These are phyloP conservation scores for Moniliophthora roreri DNA, from an alignment of 1,284 basidiomycete genomes.

Conservation along the genomic window DNA sequence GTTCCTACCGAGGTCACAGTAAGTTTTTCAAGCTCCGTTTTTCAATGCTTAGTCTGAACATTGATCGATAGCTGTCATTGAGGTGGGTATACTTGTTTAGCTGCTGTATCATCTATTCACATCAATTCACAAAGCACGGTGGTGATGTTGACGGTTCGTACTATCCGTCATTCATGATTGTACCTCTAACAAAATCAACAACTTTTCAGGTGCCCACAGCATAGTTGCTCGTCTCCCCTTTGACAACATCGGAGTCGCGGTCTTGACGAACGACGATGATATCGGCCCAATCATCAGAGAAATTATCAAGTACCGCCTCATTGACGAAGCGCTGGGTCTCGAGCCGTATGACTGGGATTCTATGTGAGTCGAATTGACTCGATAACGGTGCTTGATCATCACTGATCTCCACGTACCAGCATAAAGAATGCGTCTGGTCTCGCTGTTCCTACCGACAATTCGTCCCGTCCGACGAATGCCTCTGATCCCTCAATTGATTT, in stretches of 20 bases:
- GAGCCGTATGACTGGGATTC: conserved; percentile 18
- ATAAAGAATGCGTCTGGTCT: not conserved
- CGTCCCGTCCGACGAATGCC: conserved; percentile 10
- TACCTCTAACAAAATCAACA: not conserved
- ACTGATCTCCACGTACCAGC: not conserved
- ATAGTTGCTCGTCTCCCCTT: conserved; percentile 21
- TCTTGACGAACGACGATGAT: conserved; percentile 9
- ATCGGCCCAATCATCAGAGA: not conserved
- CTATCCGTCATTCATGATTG: not conserved
- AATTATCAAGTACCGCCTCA: conserved; percentile 18
- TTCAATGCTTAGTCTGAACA: not conserved
- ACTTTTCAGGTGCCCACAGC: conserved; percentile 19
- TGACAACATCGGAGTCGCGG: conserved; percentile 21
- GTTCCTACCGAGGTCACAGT: conserved; percentile 24
- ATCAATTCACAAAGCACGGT: conserved; percentile 16
- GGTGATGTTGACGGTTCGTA: conserved; percentile 20
- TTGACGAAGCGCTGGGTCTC: conserved; percentile 18
- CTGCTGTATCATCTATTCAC: not conserved
- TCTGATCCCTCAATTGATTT: conserved; percentile 12
- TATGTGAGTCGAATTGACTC: conserved; percentile 7
- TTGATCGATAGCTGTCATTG: conserved; percentile 6
- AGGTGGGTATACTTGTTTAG: conserved; percentile 1
- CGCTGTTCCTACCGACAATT: not conserved
- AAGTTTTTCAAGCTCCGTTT: conserved; percentile 1
- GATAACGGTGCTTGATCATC: not conserved